Evolutionary conservation across 805 yeast species (phyloP).

Genomic region (Nakazawaea holstii): DNA sequence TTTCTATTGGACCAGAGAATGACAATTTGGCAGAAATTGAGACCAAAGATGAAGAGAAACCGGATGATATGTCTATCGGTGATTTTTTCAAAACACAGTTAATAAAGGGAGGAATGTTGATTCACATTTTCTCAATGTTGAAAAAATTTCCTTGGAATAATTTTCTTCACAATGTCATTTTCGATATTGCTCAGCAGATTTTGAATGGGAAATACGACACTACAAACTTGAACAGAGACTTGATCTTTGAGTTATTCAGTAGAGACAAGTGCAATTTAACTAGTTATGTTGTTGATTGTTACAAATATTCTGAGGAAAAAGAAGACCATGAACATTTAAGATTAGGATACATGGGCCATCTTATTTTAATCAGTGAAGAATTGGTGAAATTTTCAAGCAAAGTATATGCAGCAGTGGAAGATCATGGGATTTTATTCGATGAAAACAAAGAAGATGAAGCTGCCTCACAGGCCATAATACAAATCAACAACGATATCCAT

Average conservation of each 20-base stretch:
- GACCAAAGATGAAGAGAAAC: conserved; percentile 14
- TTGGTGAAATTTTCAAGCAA: conserved; percentile 43
- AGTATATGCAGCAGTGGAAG: conserved; percentile 24
- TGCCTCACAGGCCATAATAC: background rate
- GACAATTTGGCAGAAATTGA: conserved; percentile 7
- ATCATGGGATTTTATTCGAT: conserved; percentile 16
- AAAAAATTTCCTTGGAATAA: conserved; percentile 93
- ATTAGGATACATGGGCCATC: conserved; percentile 57
- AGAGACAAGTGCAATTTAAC: conserved; percentile 24
- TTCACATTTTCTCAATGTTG: conserved; percentile 60
- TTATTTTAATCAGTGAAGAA: conserved; percentile 53
- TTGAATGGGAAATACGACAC: conserved; percentile 59
- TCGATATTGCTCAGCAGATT: conserved; percentile 91
- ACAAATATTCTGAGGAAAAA: conserved; percentile 20
- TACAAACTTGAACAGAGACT: conserved; percentile 25
- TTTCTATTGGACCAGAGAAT: background rate
- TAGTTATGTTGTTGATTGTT: conserved; percentile 22
- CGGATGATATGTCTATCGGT: conserved; percentile 47
- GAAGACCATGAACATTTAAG: conserved; percentile 35
- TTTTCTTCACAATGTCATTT: conserved; percentile 93
- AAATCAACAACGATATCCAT: conserved; percentile 5
- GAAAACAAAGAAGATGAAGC: background rate
- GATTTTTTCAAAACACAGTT: conserved; percentile 78
- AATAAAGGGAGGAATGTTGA: conserved; percentile 62
- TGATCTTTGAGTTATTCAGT: conserved; percentile 22